Evolutionary conservation across 2,329 filamentous ascomycete genomes (phyloP).

Genomic region (Leptographium procerum): DNA sequence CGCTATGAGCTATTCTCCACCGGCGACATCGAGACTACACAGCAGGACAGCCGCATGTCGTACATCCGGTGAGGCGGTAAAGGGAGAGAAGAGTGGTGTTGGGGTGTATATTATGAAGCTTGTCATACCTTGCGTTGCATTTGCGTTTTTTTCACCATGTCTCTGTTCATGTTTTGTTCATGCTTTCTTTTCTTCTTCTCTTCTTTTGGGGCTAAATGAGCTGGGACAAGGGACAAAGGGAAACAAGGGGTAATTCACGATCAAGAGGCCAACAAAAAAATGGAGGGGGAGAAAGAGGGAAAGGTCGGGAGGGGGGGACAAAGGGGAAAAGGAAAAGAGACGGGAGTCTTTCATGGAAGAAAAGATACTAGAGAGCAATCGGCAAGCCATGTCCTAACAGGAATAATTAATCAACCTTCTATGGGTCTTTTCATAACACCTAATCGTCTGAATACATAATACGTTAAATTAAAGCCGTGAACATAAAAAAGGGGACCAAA

Average conservation of each 20-base stretch:
- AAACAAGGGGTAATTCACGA: too few species aligned
- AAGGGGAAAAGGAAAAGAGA: neutral
- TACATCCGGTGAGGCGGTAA: neutral
- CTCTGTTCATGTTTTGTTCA: too few species aligned
- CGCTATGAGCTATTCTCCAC: slow-evolving; percentile 37
- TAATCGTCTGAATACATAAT: neutral
- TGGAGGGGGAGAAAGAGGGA: too few species aligned
- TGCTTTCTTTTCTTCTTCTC: too few species aligned
- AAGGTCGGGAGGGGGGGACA: neutral
- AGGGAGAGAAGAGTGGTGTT: too few species aligned
- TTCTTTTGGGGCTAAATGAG: too few species aligned
- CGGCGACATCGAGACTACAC: slow-evolving; percentile 18
- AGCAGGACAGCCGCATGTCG: slow-evolving; percentile 8
- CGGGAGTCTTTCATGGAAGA: neutral
- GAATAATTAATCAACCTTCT: too few species aligned
- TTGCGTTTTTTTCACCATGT: too few species aligned
- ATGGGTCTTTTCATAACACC: neutral
- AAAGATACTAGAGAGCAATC: neutral
- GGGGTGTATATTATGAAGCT: neutral
- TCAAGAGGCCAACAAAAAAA: too few species aligned
- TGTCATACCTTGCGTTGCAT: neutral
- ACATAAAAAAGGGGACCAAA: neutral
- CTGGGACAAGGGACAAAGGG: too few species aligned
- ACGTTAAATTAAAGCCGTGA: neutral
- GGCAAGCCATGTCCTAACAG: too few species aligned